phyloP scores from a whole-genome alignment of 345 rosid species.

The Rhodamnia argentea region DNA sequence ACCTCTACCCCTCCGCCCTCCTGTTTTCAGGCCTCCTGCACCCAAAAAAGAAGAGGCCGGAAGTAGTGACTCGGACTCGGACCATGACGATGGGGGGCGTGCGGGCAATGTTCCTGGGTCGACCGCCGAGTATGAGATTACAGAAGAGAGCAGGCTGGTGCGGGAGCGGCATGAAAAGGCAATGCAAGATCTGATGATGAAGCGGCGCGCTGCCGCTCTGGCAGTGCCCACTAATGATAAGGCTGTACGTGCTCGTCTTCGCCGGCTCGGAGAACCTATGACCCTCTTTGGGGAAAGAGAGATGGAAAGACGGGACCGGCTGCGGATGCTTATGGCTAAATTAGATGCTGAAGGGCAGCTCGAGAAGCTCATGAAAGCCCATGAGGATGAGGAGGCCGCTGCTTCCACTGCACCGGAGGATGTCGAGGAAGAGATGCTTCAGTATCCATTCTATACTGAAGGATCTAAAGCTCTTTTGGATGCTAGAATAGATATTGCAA shows the following conservation, averaged over 20 bases:
- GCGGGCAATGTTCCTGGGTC: constrained; percentile 14
- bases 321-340: constrained; percentile 81
- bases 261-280: constrained; percentile 83
- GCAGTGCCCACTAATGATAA: constrained; percentile 97
- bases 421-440: constrained; percentile 46
- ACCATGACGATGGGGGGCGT: constrained; percentile 25
- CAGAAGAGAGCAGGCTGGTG: constrained; percentile 58
- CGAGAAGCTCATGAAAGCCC: constrained; percentile 77
- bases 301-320: constrained; percentile 93
- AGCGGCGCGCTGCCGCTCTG: constrained; percentile 81
- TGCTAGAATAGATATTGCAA: constrained; percentile 72
- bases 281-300: constrained; percentile 93
- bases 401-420: constrained; percentile 37
- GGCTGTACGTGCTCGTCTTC: constrained; percentile 83
- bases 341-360: constrained; percentile 75
- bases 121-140: constrained; percentile 31
- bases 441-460: constrained; percentile 81
- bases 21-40: constrained; percentile 37
- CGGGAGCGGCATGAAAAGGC: constrained; percentile 91
- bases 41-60: constrained; percentile 52
- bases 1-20: constrained; percentile 37
- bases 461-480: constrained; percentile 64
- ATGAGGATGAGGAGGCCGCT: constrained; percentile 75
- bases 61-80: constrained; percentile 50
- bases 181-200: constrained; percentile 66